Base-by-base conservation (phyloP, 345 rosid genomes). In the Salix dunnii region DNA sequence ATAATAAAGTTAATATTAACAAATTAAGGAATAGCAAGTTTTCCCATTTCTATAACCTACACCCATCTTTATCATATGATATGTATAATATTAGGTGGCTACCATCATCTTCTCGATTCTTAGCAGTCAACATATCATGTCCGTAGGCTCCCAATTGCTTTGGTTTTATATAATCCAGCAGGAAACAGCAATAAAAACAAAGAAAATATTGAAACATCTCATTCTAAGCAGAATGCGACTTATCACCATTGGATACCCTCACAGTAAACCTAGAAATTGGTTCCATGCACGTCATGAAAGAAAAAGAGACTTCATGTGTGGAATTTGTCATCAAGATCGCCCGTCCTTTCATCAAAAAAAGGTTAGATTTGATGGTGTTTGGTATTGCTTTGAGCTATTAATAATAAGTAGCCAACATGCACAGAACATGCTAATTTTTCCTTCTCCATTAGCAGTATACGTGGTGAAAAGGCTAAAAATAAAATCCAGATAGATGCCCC, bases 41-140 rank as follows among this genome's bases (percentile, higher is more conserved):
- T 58, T 53, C 21, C 21, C 28, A 49, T 74, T 71, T 20, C 35
- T n/a, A 65, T 65, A 64, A 74, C 77, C 77, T 65, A 74, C 71
- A 49, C 18, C 77, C 11, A 65, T 66, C 77, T 65, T 65, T 74
- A 48, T 74, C 77, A 21, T 9, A 21, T 0, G 21, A 21, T 30
- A 16, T 13, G 46, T 43, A 20, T 35, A 6, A 7, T 11, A 36
- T 58, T 58, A n/a, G 49, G 67, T 36, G 30, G 23, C 31, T 30
- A n/a, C 17, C 49, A 33, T 55, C 30, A 6, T 35, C 5, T 11
- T 55, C n/a, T 51, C 31, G 18, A 8, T 31, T 13, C 42, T 31
- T 1, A 6, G 16, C 12, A 1, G 70, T 49, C 25, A 7, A 4
- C 62, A 70, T 43, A 21, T 21, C n/a, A 20, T n/a, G n/a, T n/a